Conservation (phyloP, 2,329 filamentous ascomycete genomes). For the Penicillium hordei region DNA sequence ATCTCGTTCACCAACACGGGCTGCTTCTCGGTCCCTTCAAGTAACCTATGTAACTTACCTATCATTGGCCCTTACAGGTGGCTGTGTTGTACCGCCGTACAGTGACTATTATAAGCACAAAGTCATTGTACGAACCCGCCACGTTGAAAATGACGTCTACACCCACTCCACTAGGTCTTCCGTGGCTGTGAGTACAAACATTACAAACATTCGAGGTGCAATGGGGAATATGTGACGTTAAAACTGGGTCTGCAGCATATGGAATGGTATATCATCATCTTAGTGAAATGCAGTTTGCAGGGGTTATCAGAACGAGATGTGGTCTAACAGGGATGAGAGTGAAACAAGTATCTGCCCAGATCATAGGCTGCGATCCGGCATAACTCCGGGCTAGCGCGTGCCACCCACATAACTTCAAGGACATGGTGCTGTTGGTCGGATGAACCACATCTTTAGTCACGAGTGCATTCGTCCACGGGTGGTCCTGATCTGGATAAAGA, state of each 20-base stretch:
- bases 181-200: neutral
- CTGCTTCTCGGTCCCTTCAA: neutral
- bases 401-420: neutral
- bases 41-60: too few relatives aligned
- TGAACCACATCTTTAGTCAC: neutral
- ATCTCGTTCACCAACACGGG: too few relatives aligned
- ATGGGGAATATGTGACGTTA: neutral
- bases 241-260: neutral
- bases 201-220: neutral
- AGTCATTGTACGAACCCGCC: neutral
- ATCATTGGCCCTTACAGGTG: neutral
- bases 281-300: neutral
- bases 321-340: neutral
- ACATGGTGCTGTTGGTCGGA: neutral
- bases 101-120: neutral
- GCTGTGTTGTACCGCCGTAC: neutral
- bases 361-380: neutral
- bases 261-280: neutral
- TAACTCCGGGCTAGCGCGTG: neutral
- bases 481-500: neutral
- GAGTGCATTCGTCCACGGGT: too few relatives aligned
- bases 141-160: slow-evolving; percentile 2
- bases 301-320: neutral
- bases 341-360: neutral
- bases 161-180: neutral